Base-by-base conservation (phyloP, 2,329 filamentous ascomycete species). In the Blastomyces percursus region DNA sequence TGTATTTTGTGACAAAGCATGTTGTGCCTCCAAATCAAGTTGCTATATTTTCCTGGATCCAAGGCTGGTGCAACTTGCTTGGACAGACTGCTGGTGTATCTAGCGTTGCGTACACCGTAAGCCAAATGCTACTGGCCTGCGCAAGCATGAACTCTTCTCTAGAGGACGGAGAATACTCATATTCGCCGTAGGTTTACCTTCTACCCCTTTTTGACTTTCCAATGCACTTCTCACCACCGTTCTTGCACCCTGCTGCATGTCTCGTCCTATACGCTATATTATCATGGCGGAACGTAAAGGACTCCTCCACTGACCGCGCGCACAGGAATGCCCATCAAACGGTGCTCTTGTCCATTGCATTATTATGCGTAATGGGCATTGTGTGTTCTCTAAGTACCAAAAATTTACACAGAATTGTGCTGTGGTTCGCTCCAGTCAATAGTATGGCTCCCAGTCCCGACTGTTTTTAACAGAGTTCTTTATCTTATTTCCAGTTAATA, bases 1-100 rank as follows among this genome's bases (percentile, higher is more conserved):
- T 87, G 83, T 87, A 87, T 71, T 87, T 86, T 70, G 84, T 86
- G 42, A 85, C 83, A 11, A 86, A 86, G 68, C 81, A 85, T 69
- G 84, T 87, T 42, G 84, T 86, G 1, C 84, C 84, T 9, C 74
- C 78, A 19, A 78, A 84, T 62, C 80, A 85, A 69, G 83, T 86
- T 38, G 81, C 85, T 1, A 79, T 85, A 14, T 86, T 84, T 78
- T 81, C 83, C 0, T 87, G 84, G 84, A 76, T 86, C 52, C 84
- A 86, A 62, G 84, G 84, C n/a, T 86, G 84, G 84, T 84, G 83
- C 69, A 87, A 87, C 66, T 80, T 87, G 40, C 77, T 87, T 0
- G 84, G 84, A 8, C 84, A 87, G 71, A 84, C 83, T 8, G 82
- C 82, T 14, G 84, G 84, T 46, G 83, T 86, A 14, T 83, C 83